Percentiles rank a stretch among this genome's conserved stretches.
phyloP scores from a whole-genome alignment of 225 moss, liverwort and hornwort genomes.

The Lunularia cruciata region DNA sequence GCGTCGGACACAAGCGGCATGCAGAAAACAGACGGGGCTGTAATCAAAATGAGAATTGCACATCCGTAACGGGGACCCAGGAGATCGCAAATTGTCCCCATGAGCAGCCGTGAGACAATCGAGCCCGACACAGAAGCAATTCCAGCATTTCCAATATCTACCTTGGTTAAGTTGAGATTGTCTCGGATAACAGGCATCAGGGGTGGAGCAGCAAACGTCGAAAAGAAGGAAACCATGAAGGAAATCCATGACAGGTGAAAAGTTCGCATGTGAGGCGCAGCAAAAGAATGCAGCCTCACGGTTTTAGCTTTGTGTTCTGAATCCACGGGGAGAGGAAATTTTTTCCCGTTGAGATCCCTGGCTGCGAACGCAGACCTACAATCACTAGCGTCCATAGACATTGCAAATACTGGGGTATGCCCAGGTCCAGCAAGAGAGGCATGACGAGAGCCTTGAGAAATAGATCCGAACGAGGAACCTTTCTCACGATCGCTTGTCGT shows the following conservation, averaged over 20 bases:
- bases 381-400: constrained; percentile 14
- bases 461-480: too few relatives aligned
- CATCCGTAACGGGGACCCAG: constrained; percentile 71
- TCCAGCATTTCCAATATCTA: constrained; percentile 59
- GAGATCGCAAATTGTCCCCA: constrained; percentile 72
- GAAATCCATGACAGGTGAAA: constrained; percentile 78
- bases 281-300: constrained; percentile 53
- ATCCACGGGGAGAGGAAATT: constrained; percentile 64
- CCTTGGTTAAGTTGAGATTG: constrained; percentile 57
- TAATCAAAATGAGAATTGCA: constrained; percentile 62
- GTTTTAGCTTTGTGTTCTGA: constrained; percentile 75
- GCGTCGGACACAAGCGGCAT: constrained; percentile 55
- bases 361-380: background rate
- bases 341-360: constrained; percentile 14
- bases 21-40: constrained; percentile 62
- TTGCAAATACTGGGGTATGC: constrained; percentile 16
- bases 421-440: too few relatives aligned
- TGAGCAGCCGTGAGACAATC: constrained; percentile 57
- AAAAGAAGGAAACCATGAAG: constrained; percentile 72
- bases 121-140: constrained; percentile 69
- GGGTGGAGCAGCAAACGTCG: constrained; percentile 81
- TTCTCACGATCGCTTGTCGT: too few relatives aligned
- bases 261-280: constrained; percentile 66
- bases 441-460: too few relatives aligned
- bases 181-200: constrained; percentile 74